A percentile compares a stretch with the other conserved stretches of the same genome.
These are phyloP conservation scores for Mucor plumbeus DNA, from an alignment of 371 early-diverging fungal species.

Conservation along the genomic window DNA sequence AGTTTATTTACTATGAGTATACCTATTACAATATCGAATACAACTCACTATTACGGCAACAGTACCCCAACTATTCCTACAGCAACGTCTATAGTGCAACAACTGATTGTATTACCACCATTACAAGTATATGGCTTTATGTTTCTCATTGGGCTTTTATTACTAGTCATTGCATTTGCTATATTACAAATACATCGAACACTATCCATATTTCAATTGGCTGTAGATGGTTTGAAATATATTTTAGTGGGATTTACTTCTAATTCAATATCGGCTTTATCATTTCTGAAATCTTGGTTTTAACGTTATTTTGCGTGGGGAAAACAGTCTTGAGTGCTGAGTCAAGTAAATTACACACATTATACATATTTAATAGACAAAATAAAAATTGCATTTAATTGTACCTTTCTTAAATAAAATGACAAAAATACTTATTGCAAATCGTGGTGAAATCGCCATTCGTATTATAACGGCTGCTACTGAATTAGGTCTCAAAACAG, in stretches of 20 bases:
- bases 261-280: not conserved
- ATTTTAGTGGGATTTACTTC: not conserved
- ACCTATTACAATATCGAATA: constrained; percentile 14
- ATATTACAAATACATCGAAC: constrained; percentile 15
- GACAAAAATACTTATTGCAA: constrained; percentile 42
- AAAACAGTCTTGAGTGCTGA: not conserved
- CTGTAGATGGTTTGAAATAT: constrained; percentile 2
- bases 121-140: constrained; percentile 7
- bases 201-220: constrained; percentile 9
- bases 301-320: not conserved
- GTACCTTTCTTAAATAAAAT: not conserved
- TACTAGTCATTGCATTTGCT: constrained; percentile 16
- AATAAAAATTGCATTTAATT: constrained; percentile 1
- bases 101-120: constrained; percentile 9
- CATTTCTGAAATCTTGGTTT: not conserved
- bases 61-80: not conserved
- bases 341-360: constrained; percentile 11
- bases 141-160: not conserved
- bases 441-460: constrained; percentile 55
- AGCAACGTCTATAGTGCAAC: constrained; percentile 3
- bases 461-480: constrained; percentile 42
- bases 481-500: constrained; percentile 42
- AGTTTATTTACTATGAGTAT: constrained; percentile 9
- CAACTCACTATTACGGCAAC: constrained; percentile 7
- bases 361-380: not conserved